Evolutionary conservation across 768 basidiomycete species (phyloP).

Genomic region (Royoungia palumana): DNA sequence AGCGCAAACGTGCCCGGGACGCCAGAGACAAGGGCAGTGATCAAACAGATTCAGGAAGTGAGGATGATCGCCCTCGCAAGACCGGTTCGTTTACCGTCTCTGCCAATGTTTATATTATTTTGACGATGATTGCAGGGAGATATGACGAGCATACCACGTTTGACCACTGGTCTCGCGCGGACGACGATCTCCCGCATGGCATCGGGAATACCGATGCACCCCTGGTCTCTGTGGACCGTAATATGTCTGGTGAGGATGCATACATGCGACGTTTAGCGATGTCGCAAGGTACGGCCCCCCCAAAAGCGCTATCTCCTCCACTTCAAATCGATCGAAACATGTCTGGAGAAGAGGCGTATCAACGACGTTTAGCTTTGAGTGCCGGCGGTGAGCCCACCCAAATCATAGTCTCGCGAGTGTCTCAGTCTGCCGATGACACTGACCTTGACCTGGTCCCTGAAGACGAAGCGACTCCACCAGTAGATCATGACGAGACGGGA

Average conservation of each 20-base stretch:
- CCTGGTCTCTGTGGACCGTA: constrained; percentile 41
- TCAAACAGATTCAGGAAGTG: constrained; percentile 69
- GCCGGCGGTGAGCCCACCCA: constrained; percentile 21
- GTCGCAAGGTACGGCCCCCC: constrained; percentile 38
- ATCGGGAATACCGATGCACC: constrained; percentile 21
- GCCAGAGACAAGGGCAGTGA: constrained; percentile 46
- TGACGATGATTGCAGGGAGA: constrained; percentile 33
- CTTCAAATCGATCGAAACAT: constrained; percentile 43
- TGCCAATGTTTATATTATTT: not conserved
- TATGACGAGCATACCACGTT: constrained; percentile 39
- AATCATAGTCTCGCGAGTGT: constrained; percentile 22
- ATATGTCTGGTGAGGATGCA: constrained; percentile 74
- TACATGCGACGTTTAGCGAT: constrained; percentile 76
- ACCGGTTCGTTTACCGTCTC: constrained; percentile 44
- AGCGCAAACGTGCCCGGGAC: constrained; percentile 55
- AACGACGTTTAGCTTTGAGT: constrained; percentile 70
- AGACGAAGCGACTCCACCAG: constrained; percentile 1
- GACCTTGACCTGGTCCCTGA: constrained; percentile 16
- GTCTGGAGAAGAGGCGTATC: constrained; percentile 79
- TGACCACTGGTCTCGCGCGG: constrained; percentile 54
- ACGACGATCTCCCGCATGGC: constrained; percentile 41
- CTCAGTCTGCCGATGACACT: constrained; percentile 16
- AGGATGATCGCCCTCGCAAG: constrained; percentile 64
- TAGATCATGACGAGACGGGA: constrained; percentile 43
- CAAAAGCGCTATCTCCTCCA: constrained; percentile 27